phyloP scores from a whole-genome alignment of 352 stramenopile species.

The Pythium plurisporium region DNA sequence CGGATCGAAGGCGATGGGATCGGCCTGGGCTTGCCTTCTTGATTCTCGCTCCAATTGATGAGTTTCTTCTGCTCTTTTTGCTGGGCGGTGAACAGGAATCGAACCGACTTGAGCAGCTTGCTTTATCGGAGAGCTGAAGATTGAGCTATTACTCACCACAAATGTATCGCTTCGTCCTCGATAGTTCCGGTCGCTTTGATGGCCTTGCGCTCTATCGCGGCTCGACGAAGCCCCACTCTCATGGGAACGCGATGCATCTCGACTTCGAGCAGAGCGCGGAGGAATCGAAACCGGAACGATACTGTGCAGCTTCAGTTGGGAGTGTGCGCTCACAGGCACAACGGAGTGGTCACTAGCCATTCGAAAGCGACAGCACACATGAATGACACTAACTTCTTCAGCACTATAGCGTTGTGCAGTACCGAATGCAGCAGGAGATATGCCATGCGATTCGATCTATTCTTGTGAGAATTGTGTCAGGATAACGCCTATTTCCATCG shows the following conservation, averaged over 20 bases:
- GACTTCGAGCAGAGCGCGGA: background rate
- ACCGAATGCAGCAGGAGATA: no score
- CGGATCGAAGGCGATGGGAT: slow-evolving; percentile 41
- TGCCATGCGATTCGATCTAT: no score
- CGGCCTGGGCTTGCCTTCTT: background rate
- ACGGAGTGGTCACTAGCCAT: background rate
- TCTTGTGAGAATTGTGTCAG: no score
- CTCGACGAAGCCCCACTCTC: no score
- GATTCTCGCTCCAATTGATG: background rate
- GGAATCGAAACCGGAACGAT: slow-evolving; percentile 6
- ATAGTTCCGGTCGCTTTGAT: background rate
- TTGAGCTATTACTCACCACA: background rate
- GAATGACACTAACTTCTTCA: background rate
- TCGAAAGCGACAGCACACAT: background rate
- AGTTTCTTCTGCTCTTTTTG: background rate
- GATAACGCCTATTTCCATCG: no score
- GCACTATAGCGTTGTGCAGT: no score
- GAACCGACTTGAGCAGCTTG: background rate
- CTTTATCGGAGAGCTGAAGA: slow-evolving; percentile 6
- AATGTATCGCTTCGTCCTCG: background rate
- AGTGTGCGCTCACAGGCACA: background rate
- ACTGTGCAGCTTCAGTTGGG: slow-evolving; percentile 14
- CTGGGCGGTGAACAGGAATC: background rate
- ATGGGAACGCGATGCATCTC: no score
- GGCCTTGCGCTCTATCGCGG: no score